A percentile compares a stretch with the other conserved stretches of the same genome.
phyloP scores from a whole-genome alignment of 179 eudicot species.

The Vitellaria paradoxa region DNA sequence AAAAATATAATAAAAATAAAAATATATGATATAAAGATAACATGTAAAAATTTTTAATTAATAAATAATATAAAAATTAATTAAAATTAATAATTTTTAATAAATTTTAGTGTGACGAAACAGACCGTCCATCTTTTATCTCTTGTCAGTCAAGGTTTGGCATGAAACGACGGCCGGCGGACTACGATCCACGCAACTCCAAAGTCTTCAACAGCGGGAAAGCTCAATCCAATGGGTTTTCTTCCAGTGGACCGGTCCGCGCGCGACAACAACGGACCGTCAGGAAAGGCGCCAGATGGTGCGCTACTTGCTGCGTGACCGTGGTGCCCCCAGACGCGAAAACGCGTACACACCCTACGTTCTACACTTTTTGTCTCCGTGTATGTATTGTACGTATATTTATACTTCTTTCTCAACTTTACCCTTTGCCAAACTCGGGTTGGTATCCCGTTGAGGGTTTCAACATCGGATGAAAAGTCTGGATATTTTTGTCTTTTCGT shows the following conservation, averaged over 20 bases:
- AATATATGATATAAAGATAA: too few relatives aligned
- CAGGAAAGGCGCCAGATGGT: not conserved
- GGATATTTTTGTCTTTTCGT: not conserved
- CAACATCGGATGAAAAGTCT: not conserved
- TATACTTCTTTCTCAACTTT: not conserved
- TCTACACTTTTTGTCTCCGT: too few relatives aligned
- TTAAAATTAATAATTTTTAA: too few relatives aligned
- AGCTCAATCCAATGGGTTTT: slow-evolving; percentile 8
- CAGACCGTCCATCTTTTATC: too few relatives aligned
- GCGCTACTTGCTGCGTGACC: not conserved
- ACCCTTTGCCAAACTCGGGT: not conserved
- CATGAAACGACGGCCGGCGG: not conserved
- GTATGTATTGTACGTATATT: not conserved
- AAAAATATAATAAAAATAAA: too few relatives aligned
- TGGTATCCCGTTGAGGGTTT: not conserved
- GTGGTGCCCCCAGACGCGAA: not conserved
- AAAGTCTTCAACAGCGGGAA: not conserved
- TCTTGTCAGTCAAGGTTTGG: not conserved
- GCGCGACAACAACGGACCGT: not conserved
- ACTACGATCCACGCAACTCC: too few relatives aligned
- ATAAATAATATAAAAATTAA: too few relatives aligned
- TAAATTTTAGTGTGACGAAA: too few relatives aligned
- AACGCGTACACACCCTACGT: not conserved
- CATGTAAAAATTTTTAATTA: too few relatives aligned
- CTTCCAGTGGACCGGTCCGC: not conserved